Evolutionary conservation across 441 rosid genomes (phyloP).

Genomic region (Jatropha multifida): DNA sequence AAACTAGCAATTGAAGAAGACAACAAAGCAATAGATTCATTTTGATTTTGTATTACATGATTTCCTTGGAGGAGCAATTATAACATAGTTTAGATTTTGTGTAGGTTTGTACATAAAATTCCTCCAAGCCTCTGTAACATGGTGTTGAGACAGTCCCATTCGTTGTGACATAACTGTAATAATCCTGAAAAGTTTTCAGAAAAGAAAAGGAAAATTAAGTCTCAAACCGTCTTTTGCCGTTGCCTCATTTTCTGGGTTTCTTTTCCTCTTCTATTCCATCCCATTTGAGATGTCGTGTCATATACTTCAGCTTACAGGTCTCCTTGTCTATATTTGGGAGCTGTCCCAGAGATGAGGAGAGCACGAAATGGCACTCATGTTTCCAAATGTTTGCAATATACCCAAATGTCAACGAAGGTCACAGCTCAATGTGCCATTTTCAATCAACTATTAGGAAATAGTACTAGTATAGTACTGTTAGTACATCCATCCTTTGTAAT

Average conservation of each 20-base stretch:
- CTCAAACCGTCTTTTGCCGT: neutral
- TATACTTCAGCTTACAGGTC: too few relatives aligned
- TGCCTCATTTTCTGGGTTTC: neutral
- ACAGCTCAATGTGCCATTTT: too few relatives aligned
- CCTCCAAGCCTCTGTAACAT: conserved; percentile 5
- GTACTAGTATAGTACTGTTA: too few relatives aligned
- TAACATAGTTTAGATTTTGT: conserved; percentile 7
- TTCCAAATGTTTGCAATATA: neutral
- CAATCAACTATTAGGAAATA: too few relatives aligned
- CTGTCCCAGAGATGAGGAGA: too few relatives aligned
- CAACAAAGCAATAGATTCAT: neutral
- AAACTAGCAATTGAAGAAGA: conserved; percentile 16
- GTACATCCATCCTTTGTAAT: too few relatives aligned
- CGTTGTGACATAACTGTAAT: neutral
- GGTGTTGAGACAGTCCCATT: neutral
- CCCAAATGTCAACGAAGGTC: too few relatives aligned
- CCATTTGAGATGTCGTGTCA: neutral
- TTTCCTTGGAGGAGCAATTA: neutral
- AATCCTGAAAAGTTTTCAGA: neutral
- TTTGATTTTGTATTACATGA: neutral
- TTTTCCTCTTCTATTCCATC: too few relatives aligned
- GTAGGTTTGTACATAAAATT: conserved; percentile 23
- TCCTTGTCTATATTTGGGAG: too few relatives aligned
- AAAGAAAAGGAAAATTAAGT: neutral
- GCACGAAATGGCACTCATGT: too few relatives aligned